These are phyloP conservation scores for Schizonepeta tenuifolia DNA, from an alignment of 257 asterid species.

Conservation along the genomic window DNA sequence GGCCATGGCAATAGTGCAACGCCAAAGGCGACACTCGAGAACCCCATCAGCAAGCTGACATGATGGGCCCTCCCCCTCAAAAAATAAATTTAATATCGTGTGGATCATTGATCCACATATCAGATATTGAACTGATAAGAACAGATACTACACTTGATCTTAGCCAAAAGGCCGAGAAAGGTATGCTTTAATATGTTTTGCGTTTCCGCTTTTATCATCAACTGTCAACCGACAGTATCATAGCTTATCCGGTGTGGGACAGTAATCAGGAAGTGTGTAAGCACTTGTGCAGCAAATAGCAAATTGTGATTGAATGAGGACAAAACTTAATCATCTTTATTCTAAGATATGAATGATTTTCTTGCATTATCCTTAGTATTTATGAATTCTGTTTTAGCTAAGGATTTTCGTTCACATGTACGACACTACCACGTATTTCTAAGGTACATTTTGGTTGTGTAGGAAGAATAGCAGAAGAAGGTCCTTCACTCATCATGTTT, in stretches of 20 bases:
- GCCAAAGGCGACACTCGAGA: no score
- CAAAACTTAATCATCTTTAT: neutral
- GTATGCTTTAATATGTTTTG: neutral
- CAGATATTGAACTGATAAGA: conserved; percentile 6
- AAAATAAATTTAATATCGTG: conserved; percentile 49
- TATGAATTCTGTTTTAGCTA: no score
- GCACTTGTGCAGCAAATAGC: neutral
- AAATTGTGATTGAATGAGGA: no score
- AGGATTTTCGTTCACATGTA: no score
- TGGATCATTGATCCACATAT: neutral
- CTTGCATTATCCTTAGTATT: no score
- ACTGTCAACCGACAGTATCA: neutral
- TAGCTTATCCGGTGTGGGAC: neutral
- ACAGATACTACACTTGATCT: neutral
- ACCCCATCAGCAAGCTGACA: no score
- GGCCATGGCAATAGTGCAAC: neutral
- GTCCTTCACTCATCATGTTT: no score
- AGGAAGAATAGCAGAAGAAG: no score
- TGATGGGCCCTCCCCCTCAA: no score
- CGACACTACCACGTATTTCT: no score
- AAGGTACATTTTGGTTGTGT: no score
- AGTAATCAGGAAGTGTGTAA: neutral
- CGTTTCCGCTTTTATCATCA: no score
- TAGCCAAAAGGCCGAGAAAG: neutral
- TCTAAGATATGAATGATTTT: neutral